These are phyloP conservation scores for Rhizopogon vulgaris DNA, from an alignment of 768 basidiomycete species.

Conservation along the genomic window DNA sequence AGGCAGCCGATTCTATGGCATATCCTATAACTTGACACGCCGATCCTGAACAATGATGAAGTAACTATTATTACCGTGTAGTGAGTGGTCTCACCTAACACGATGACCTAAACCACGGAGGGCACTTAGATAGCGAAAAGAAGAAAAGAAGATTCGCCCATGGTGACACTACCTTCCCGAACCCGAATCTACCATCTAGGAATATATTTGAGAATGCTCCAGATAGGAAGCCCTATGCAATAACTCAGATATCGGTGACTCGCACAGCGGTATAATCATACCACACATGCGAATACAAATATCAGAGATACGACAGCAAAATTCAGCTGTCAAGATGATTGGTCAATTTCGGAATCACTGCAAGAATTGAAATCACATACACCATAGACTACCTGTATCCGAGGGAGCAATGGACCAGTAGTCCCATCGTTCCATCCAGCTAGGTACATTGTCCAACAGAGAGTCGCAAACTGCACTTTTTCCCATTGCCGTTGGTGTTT, in stretches of 20 bases:
- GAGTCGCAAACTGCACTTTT: slow-evolving; percentile 43
- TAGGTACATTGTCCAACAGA: slow-evolving; percentile 54
- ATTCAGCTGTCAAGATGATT: slow-evolving; percentile 30
- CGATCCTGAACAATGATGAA: slow-evolving; percentile 14
- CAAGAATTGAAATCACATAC: slow-evolving; percentile 17
- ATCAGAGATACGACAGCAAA: slow-evolving; percentile 50
- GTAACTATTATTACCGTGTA: neutral
- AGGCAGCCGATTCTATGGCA: slow-evolving; percentile 32
- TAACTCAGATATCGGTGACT: neutral
- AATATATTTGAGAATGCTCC: slow-evolving; percentile 27
- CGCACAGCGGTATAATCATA: slow-evolving; percentile 13
- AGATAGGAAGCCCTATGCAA: slow-evolving; percentile 23
- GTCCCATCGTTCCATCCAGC: slow-evolving; percentile 78
- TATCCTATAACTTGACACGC: slow-evolving; percentile 25
- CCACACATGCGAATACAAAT: slow-evolving; percentile 45
- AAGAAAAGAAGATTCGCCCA: neutral
- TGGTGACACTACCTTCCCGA: slow-evolving; percentile 23
- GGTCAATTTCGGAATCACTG: neutral
- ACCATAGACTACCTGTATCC: slow-evolving; percentile 55
- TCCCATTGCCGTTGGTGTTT: slow-evolving; percentile 9
- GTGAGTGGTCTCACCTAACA: slow-evolving; percentile 16
- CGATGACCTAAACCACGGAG: slow-evolving; percentile 15
- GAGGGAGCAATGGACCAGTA: slow-evolving; percentile 67
- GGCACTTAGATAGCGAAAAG: neutral
- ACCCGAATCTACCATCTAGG: slow-evolving; percentile 24